phyloP scores from a whole-genome alignment of 2,329 filamentous ascomycete species.

The Colletotrichum filicis region DNA sequence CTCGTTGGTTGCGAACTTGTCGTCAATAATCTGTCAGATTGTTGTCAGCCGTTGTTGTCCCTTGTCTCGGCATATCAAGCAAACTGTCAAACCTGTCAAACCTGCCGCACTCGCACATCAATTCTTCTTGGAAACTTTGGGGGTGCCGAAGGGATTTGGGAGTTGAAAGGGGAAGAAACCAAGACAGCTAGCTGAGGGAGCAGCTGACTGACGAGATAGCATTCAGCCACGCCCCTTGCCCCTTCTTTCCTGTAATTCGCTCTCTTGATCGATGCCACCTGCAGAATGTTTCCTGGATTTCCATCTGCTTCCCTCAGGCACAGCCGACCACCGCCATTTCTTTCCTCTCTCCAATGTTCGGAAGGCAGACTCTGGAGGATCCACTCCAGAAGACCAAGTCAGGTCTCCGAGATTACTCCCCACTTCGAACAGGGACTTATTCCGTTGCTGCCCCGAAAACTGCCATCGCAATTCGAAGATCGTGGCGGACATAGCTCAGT shows the following conservation, averaged over 20 bases:
- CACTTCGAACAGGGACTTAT: background rate
- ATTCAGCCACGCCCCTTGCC: background rate
- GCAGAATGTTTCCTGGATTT: background rate
- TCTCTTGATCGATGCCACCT: background rate
- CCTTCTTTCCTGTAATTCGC: background rate
- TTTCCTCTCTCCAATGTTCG: background rate
- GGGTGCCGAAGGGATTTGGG: background rate
- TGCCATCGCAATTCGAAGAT: slow-evolving; percentile 2
- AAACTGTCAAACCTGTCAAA: slow-evolving; percentile 13
- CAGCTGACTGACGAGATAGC: background rate
- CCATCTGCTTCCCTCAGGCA: background rate
- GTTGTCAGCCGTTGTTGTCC: slow-evolving; percentile 1
- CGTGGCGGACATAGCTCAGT: slow-evolving; percentile 36
- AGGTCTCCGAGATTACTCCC: background rate
- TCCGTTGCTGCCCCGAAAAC: fast-evolving
- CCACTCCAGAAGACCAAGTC: background rate
- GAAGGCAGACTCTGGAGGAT: background rate
- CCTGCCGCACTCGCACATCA: slow-evolving; percentile 8
- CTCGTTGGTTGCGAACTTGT: background rate
- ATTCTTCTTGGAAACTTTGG: background rate
- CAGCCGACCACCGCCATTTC: background rate
- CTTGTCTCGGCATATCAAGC: slow-evolving; percentile 1
- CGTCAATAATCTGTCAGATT: background rate
- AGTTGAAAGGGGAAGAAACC: background rate
- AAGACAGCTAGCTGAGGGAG: background rate